Evolutionary conservation across 2,329 filamentous ascomycete genomes (phyloP), one percentile per base, ranked within the genome.

Genomic region (Sarocladium kiliense): DNA sequence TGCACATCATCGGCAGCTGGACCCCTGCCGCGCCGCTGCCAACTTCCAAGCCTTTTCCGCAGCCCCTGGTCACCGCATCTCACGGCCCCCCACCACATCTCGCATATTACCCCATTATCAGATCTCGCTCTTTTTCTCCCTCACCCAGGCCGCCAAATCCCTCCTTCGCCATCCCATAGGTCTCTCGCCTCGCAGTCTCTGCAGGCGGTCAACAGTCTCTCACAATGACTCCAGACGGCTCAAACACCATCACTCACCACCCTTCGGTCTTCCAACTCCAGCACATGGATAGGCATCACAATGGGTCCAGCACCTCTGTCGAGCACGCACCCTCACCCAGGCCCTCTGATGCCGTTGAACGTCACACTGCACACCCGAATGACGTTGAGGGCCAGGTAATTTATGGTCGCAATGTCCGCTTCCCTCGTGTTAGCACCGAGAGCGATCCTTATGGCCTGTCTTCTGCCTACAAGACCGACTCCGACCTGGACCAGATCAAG

Each of bases 371-470:
- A 16, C 65, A 68, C 42, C 36, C 54, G 12, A 49, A 66, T 19
- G 79, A 82, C 53, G 71, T 81, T 44, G 80, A 83, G 66, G 74
- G 71, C 60, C 77, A 79, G 61, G 62, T 68, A 34, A 71, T 71
- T 1, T 61, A 65, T 14, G 65, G 65, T 27, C 62, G 61, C 36
- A 64, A 60, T n/a, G 64, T 77, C 42, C 74, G 75, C 37, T 71
- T 81, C 7, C 85, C 86, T 0, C 77, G 76, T 9, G 82, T 86
- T 64, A 82, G 77, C 19, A 69, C 71, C 25, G 84, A 86, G 60
- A 87, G 83, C 64, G 93, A 97, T 63, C 93, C 93, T 0, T 94
- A 91, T 71, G 83, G 86, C 55, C 84, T 97, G 3, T 84, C 88
- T 1, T 81, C 82, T 2, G 85, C 83, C 54, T 82, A 94, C 68